Evolutionary conservation across 495 filamentous ascomycete species (phyloP).

Genomic region (Aspergillus steynii): DNA sequence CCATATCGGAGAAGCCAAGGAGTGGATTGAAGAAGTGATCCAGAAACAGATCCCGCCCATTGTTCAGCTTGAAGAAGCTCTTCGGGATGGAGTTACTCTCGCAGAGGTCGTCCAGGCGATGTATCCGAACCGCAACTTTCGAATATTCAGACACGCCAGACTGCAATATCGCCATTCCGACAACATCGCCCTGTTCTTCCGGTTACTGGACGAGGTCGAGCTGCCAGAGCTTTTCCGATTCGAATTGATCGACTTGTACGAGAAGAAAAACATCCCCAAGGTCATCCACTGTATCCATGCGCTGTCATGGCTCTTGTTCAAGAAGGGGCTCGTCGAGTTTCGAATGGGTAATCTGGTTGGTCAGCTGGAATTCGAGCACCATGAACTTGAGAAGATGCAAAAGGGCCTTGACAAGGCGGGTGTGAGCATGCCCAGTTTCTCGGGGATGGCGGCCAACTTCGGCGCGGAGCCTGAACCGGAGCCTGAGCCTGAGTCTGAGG

Average conservation of each 20-base stretch:
- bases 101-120: constrained; percentile 95
- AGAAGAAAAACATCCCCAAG: constrained; percentile 99
- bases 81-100: constrained; percentile 91
- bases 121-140: constrained; percentile 67
- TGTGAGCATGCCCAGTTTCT: constrained; percentile 94
- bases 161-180: constrained; percentile 96
- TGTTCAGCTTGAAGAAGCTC: constrained; percentile 90
- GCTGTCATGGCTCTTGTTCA: constrained; percentile 89
- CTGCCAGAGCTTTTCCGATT: constrained; percentile 98
- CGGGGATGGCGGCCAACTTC: constrained; percentile 94
- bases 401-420: constrained; percentile 95
- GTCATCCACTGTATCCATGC: constrained; percentile 99
- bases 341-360: constrained; percentile 98
- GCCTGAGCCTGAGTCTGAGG: constrained; percentile 78
- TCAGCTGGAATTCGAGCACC: constrained; percentile 94
- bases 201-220: constrained; percentile 88
- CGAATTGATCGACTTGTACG: constrained; percentile 96
- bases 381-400: constrained; percentile 94
- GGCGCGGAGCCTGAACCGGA: constrained; percentile 73
- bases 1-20: constrained; percentile 98
- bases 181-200: constrained; percentile 93
- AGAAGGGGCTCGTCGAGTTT: constrained; percentile 92
- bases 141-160: constrained; percentile 80
- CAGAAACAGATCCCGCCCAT: constrained; percentile 88
- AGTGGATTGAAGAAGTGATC: constrained; percentile 97